Base-by-base conservation (phyloP, 805 yeast genomes). In the Barnettozyma wickerhamii region DNA sequence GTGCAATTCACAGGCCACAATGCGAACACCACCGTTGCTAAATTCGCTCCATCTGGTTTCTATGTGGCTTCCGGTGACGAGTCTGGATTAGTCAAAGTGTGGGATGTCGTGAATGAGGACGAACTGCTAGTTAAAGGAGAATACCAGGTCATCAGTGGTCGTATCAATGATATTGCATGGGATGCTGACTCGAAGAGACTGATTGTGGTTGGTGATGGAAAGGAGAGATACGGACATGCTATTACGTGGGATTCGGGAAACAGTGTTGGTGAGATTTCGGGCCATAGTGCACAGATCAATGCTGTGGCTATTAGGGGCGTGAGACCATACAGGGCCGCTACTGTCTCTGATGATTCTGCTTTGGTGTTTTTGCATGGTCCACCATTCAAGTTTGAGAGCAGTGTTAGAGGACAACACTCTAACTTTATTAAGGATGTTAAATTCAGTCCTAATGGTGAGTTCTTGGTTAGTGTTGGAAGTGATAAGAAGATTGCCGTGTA, bases 221-320 rank as follows among this genome's bases (percentile, higher is more conserved):
- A 83, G 50, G 96, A 89, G 52, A 75, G 84, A 46, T 90, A 77
- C 57, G 99, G 98, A 6, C 96, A 84, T 51, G 89, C 95, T 48
- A 87, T 91, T 60, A 79, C 95, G 7, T 84, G 84, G 75, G 99
- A 93, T 58, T 76, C 95, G 1, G 99, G 99, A 46, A 93, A 93
- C 63, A 79, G 96, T n/a, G 80, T 93, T 33, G 99, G 99, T 41
- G 98, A 93, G 58, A 82, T 91, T 53, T 80, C 89, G 36, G 99
- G 99, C 19, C 99, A 93, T 59, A 74, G 91, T 14, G 81, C 87
- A 19, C 77, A 75, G 35, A 78, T 91, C 56, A 88, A 85, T 56
- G 87, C 93, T 0, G 95, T 89, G 17, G 78, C 84, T 42, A 82
- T 91, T 49, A 82, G 84, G 56, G 88, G 90, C 17, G 48, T 41